Percentiles rank a stretch among this genome's conserved stretches.
Evolutionary conservation across 208 protist species (phyloP).

Genomic region (Trypanosoma platydactyli): DNA sequence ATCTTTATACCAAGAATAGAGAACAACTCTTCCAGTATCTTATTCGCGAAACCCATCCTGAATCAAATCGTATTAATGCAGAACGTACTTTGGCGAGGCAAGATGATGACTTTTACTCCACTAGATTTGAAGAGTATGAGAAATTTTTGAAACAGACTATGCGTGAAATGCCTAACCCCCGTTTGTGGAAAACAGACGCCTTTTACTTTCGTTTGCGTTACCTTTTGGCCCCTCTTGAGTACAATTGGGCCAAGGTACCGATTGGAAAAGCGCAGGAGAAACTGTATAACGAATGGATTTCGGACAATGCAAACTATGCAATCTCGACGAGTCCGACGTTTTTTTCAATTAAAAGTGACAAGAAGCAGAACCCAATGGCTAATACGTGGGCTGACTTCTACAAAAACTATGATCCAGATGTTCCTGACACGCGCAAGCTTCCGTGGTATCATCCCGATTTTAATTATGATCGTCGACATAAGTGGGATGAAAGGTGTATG

Average conservation of each 20-base stretch:
- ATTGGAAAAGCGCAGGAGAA: slow-evolving; percentile 75
- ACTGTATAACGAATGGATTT: slow-evolving; percentile 87
- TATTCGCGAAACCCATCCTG: slow-evolving; percentile 80
- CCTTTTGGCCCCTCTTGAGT: slow-evolving; percentile 79
- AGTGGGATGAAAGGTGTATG: slow-evolving; percentile 92
- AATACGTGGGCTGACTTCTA: slow-evolving; percentile 89
- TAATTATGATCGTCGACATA: slow-evolving; percentile 88
- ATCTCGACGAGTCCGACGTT: slow-evolving; percentile 75
- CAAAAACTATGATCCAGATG: slow-evolving; percentile 80
- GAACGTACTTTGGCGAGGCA: slow-evolving; percentile 78
- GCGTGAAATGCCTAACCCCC: slow-evolving; percentile 89
- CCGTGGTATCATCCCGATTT: slow-evolving; percentile 91
- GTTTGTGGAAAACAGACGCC: slow-evolving; percentile 88
- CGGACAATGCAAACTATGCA: slow-evolving; percentile 77
- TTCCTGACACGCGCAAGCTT: slow-evolving; percentile 77
- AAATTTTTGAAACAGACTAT: slow-evolving; percentile 87
- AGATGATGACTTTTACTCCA: slow-evolving; percentile 92
- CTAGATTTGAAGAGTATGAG: slow-evolving; percentile 86
- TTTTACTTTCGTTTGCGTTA: slow-evolving; percentile 91
- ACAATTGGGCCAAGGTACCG: slow-evolving; percentile 89
- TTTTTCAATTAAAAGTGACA: slow-evolving; percentile 66
- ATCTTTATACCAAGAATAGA: slow-evolving; percentile 87
- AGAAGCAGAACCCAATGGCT: slow-evolving; percentile 80
- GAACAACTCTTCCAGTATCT: slow-evolving; percentile 89
- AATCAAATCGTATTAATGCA: slow-evolving; percentile 89